Conservation (phyloP, 306 rosid species). For the Purshia tridentata region DNA sequence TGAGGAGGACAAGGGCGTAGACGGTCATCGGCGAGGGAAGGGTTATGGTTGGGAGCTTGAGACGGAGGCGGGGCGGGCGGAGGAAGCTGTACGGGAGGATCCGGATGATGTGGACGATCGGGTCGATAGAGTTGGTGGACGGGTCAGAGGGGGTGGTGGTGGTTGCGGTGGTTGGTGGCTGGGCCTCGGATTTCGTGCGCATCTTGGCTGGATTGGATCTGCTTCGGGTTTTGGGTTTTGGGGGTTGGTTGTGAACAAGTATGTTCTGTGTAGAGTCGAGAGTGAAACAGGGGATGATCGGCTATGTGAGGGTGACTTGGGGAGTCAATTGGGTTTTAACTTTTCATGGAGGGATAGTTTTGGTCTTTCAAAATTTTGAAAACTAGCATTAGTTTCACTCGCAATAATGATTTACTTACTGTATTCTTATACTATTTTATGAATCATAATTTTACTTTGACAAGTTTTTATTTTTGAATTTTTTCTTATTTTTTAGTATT, state of each 20-base stretch:
- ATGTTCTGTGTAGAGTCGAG: too few relatives aligned
- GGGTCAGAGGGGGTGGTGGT: conserved; percentile 12
- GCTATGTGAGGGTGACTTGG: neutral
- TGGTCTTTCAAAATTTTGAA: neutral
- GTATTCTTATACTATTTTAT: too few relatives aligned
- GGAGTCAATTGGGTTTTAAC: neutral
- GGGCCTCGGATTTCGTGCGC: conserved; percentile 45
- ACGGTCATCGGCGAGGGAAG: conserved; percentile 62
- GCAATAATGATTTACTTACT: too few relatives aligned
- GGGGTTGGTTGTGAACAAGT: neutral
- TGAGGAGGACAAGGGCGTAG: conserved; percentile 73
- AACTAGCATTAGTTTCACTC: too few relatives aligned
- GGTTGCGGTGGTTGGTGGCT: conserved; percentile 19
- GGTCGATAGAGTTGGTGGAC: conserved; percentile 36
- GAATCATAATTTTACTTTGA: too few relatives aligned
- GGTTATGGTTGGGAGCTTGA: conserved; percentile 38
- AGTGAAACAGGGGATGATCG: neutral
- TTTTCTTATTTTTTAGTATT: too few relatives aligned
- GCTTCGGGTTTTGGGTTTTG: neutral
- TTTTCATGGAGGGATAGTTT: neutral
- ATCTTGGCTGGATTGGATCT: conserved; percentile 18
- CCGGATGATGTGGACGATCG: conserved; percentile 39
- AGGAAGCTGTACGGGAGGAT: conserved; percentile 67
- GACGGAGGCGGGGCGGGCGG: conserved; percentile 49
- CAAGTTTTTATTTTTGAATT: too few relatives aligned